Evolutionary conservation across 2,329 filamentous ascomycete genomes (phyloP).

Genomic region (Polytolypa hystricis): DNA sequence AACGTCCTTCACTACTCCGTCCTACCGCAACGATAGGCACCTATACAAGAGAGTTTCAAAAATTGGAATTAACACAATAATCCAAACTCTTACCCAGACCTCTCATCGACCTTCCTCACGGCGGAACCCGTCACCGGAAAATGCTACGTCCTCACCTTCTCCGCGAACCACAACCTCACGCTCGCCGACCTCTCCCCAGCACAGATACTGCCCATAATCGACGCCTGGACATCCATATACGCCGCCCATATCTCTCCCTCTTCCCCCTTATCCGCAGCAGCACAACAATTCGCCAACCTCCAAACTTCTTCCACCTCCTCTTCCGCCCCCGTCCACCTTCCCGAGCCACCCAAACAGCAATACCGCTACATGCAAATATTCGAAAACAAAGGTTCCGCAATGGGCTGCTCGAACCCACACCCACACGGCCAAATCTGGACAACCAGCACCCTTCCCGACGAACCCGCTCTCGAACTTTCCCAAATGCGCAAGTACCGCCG

Average conservation of each 20-base stretch:
- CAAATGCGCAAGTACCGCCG: conserved; percentile 68
- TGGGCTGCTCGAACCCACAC: conserved; percentile 98
- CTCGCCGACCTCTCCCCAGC: conserved; percentile 73
- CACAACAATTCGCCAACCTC: conserved; percentile 43
- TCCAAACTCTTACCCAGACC: conserved; percentile 46
- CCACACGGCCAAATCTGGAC: conserved; percentile 97
- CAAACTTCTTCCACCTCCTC: conserved; percentile 37
- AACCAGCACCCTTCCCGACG: conserved; percentile 80
- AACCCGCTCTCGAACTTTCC: conserved; percentile 66
- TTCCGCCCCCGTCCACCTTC: conserved; percentile 32
- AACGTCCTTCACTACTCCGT: background rate
- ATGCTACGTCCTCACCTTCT: conserved; percentile 96
- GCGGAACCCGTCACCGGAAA: conserved; percentile 84
- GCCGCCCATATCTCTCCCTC: conserved; percentile 63
- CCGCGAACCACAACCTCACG: conserved; percentile 78
- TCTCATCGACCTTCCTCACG: conserved; percentile 64
- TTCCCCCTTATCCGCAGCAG: conserved; percentile 49
- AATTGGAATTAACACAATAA: background rate
- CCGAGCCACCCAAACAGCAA: conserved; percentile 55
- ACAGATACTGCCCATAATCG: conserved; percentile 71
- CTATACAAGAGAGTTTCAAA: background rate
- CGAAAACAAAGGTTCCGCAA: conserved; percentile 94
- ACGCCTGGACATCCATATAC: conserved; percentile 90
- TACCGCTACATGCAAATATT: conserved; percentile 99
- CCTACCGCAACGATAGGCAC: background rate